A percentile compares a stretch with the other conserved stretches of the same genome.
phyloP scores from a whole-genome alignment of 148 eudicot species.

The Cornus suecica region DNA sequence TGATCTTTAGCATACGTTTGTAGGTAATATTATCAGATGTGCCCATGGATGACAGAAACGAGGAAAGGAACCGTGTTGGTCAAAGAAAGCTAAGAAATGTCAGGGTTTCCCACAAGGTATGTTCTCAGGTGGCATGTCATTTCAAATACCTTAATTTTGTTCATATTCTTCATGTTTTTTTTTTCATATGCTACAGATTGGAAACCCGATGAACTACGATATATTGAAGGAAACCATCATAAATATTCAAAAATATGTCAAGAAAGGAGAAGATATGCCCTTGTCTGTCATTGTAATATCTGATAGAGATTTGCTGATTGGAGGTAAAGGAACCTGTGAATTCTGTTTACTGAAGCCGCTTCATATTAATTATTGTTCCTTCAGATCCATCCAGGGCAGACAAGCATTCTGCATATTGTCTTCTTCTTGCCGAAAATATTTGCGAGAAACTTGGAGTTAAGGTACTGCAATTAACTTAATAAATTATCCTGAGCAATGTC shows the following conservation, averaged over 20 bases:
- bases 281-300: constrained; percentile 80
- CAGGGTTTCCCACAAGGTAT: constrained; percentile 71
- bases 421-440: constrained; percentile 85
- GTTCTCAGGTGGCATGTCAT: constrained; percentile 3
- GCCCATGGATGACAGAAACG: constrained; percentile 60
- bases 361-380: constrained; percentile 20
- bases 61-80: constrained; percentile 35
- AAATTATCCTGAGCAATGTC: neutral
- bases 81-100: constrained; percentile 60
- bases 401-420: constrained; percentile 87
- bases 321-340: constrained; percentile 44
- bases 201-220: constrained; percentile 82
- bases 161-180: neutral
- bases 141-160: neutral
- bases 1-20: constrained; percentile 3
- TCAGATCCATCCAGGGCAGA: constrained; percentile 87
- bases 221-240: constrained; percentile 57
- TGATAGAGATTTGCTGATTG: constrained; percentile 65
- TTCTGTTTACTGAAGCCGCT: constrained; percentile 10
- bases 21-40: constrained; percentile 90
- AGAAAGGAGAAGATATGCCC: constrained; percentile 54
- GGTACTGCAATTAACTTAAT: constrained; percentile 29
- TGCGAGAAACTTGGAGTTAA: constrained; percentile 74
- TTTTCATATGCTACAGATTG: constrained; percentile 44
- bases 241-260: constrained; percentile 46